A percentile compares a stretch with the other conserved stretches of the same genome.
Evolutionary conservation across 1,284 basidiomycete genomes (phyloP).

Genomic region (Puccinia triticina): DNA sequence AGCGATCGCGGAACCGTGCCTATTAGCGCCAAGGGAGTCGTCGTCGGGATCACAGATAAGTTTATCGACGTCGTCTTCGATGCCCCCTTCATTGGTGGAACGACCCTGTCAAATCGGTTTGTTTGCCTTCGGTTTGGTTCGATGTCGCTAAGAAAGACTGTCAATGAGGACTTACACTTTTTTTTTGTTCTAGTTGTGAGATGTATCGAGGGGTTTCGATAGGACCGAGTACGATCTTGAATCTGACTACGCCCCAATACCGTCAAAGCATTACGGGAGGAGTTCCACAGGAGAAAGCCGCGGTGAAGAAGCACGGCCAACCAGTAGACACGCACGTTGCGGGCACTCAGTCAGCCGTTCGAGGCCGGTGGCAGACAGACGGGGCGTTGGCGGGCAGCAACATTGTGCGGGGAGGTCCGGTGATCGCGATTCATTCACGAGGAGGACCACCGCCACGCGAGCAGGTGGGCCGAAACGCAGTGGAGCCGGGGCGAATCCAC

Average conservation of each 20-base stretch:
- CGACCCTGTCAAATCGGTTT: slow-evolving; percentile 80
- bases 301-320: neutral
- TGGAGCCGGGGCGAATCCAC: neutral
- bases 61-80: slow-evolving; percentile 98
- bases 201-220: slow-evolving; percentile 39
- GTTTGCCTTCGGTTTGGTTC: slow-evolving; percentile 51
- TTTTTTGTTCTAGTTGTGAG: slow-evolving; percentile 22
- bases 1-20: slow-evolving; percentile 90
- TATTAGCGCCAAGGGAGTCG: slow-evolving; percentile 86
- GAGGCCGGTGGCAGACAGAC: neutral
- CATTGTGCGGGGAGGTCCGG: neutral
- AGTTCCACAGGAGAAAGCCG: slow-evolving; percentile 3
- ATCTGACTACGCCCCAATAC: slow-evolving; percentile 37
- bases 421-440: neutral
- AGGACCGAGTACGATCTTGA: slow-evolving; percentile 16
- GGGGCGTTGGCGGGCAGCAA: neutral
- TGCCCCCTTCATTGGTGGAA: slow-evolving; percentile 88
- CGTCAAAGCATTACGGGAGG: slow-evolving; percentile 22
- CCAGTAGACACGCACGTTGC: neutral
- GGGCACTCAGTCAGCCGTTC: neutral
- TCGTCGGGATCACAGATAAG: slow-evolving; percentile 81
- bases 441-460: neutral
- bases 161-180: neutral
- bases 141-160: neutral
- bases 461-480: neutral